A percentile compares a stretch with the other conserved stretches of the same genome.
phyloP scores from a whole-genome alignment of 495 filamentous ascomycete species.

The Penicillium macrosclerotiorum region DNA sequence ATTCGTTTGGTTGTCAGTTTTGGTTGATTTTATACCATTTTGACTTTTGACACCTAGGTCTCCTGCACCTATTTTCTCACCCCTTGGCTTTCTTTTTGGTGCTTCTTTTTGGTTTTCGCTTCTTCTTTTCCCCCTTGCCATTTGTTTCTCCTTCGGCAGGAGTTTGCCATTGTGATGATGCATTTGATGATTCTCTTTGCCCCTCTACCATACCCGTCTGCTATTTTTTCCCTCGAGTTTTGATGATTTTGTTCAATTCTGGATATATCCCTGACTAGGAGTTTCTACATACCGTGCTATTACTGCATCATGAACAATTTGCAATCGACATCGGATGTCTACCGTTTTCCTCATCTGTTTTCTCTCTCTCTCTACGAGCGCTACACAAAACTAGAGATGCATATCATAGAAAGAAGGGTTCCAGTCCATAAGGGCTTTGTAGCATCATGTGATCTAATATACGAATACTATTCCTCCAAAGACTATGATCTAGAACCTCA shows the following conservation, averaged over 20 bases:
- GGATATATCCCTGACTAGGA: slow-evolving; percentile 6
- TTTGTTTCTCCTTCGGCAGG: background rate
- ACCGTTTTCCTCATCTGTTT: too few species aligned
- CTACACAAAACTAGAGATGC: too few species aligned
- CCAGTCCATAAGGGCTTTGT: too few species aligned
- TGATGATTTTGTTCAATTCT: slow-evolving; percentile 2
- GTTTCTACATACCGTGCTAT: slow-evolving; percentile 4
- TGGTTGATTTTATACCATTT: background rate
- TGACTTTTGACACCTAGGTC: background rate
- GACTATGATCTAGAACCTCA: too few species aligned
- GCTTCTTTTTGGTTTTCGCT: slow-evolving; percentile 4
- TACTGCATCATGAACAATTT: background rate
- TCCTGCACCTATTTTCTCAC: background rate
- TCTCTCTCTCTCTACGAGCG: too few species aligned
- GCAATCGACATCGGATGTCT: too few species aligned
- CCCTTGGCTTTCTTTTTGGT: background rate
- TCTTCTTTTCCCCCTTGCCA: slow-evolving; percentile 8
- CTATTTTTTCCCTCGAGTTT: background rate
- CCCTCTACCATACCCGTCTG: slow-evolving; percentile 11
- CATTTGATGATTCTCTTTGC: slow-evolving; percentile 16
- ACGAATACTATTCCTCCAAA: too few species aligned
- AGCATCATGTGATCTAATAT: slow-evolving; percentile 1
- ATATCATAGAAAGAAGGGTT: too few species aligned
- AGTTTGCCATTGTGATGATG: slow-evolving; percentile 4
- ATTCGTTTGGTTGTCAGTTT: slow-evolving; percentile 3